These are phyloP conservation scores for Aethionema arabicum DNA, from an alignment of 345 rosid genomes.

Conservation along the genomic window DNA sequence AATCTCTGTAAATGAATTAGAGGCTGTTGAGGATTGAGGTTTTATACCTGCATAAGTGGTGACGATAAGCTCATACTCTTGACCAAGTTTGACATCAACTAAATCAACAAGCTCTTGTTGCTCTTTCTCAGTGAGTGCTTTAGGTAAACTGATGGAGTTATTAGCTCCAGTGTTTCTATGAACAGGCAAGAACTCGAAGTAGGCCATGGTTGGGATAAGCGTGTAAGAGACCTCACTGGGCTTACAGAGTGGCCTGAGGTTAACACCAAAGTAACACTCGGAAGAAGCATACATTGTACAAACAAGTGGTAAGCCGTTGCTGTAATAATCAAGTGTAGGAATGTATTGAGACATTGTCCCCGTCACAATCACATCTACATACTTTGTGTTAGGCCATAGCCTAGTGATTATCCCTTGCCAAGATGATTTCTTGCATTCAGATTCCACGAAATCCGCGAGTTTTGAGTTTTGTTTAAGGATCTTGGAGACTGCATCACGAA, in stretches of 20 bases:
- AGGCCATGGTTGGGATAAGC: slow-evolving; percentile 76
- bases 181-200: slow-evolving; percentile 73
- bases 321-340: slow-evolving; percentile 75
- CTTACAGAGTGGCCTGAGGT: slow-evolving; percentile 65
- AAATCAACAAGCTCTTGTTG: slow-evolving; percentile 67
- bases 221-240: slow-evolving; percentile 79
- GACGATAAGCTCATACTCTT: slow-evolving; percentile 82
- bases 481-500: slow-evolving; percentile 46
- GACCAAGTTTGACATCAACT: slow-evolving; percentile 75
- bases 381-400: slow-evolving; percentile 63
- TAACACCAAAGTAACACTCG: slow-evolving; percentile 78
- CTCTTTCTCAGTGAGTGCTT: slow-evolving; percentile 64
- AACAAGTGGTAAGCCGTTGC: slow-evolving; percentile 71
- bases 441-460: slow-evolving; percentile 47
- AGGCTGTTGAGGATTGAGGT: background rate
- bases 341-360: slow-evolving; percentile 92
- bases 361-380: slow-evolving; percentile 84
- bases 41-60: slow-evolving; percentile 75
- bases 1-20: background rate
- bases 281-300: slow-evolving; percentile 92
- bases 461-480: slow-evolving; percentile 54
- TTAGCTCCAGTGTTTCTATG: slow-evolving; percentile 53
- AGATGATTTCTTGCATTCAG: slow-evolving; percentile 43
- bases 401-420: slow-evolving; percentile 61
- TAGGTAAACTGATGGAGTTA: slow-evolving; percentile 49